These are phyloP conservation scores for Marchantia paleacea DNA, from an alignment of 225 moss, liverwort and hornwort species.

Conservation along the genomic window DNA sequence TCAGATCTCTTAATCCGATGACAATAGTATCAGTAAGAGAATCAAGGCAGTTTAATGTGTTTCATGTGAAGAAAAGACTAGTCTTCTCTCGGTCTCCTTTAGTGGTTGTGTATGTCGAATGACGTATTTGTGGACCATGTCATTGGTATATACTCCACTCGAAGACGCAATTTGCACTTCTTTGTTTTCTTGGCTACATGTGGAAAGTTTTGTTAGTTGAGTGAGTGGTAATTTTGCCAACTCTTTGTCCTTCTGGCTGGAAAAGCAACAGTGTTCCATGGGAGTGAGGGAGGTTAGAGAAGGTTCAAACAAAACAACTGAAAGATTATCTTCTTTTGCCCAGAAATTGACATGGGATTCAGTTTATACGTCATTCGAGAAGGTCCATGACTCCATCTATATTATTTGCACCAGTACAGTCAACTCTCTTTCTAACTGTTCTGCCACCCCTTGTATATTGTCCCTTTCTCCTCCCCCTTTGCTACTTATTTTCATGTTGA, in stretches of 20 bases:
- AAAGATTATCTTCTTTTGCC: neutral
- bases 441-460: neutral
- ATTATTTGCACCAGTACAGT: neutral
- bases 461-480: neutral
- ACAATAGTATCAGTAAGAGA: neutral
- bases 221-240: neutral
- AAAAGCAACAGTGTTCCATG: neutral
- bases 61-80: neutral
- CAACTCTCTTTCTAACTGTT: neutral
- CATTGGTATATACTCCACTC: neutral
- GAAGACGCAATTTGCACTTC: neutral
- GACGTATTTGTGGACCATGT: neutral
- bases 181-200: neutral
- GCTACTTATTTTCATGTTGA: neutral
- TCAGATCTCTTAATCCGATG: neutral
- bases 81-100: neutral
- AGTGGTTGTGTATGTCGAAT: neutral
- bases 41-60: slow-evolving; percentile 12
- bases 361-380: neutral
- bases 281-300: neutral
- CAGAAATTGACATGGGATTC: neutral
- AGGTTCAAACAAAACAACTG: neutral
- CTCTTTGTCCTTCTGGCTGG: neutral
- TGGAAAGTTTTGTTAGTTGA: neutral
- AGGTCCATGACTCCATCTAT: neutral